phyloP scores from a whole-genome alignment of 345 rosid genomes.

The Eucalyptus sp. region DNA sequence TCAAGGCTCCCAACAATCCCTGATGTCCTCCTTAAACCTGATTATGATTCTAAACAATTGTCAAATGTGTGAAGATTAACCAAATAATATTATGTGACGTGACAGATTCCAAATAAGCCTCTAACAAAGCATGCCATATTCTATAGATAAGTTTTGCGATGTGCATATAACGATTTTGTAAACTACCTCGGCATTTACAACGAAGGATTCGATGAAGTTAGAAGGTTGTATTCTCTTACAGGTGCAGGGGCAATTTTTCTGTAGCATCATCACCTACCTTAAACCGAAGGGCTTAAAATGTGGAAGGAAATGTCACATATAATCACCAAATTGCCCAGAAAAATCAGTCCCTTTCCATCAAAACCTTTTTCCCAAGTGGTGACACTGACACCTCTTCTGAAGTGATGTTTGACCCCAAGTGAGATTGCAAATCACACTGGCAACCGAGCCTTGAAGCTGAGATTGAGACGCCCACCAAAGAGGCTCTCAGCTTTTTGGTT shows the following conservation, averaged over 20 bases:
- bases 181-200: background rate
- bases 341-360: background rate
- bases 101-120: background rate
- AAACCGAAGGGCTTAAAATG: background rate
- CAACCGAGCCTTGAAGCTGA: background rate
- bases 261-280: background rate
- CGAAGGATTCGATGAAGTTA: background rate
- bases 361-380: background rate
- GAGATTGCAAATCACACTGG: background rate
- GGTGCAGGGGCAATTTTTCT: background rate
- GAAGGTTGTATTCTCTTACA: background rate
- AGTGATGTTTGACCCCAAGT: background rate
- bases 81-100: background rate
- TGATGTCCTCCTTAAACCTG: background rate
- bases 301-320: background rate
- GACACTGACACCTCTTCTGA: background rate
- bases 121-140: background rate
- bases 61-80: background rate
- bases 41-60: background rate
- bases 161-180: background rate
- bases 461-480: background rate
- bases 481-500: background rate
- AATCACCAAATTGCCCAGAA: background rate
- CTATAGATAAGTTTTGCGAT: background rate
- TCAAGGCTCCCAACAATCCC: background rate